A percentile compares a stretch with the other conserved stretches of the same genome.
Evolutionary conservation across 2,329 filamentous ascomycete species (phyloP).

Genomic region (Exserohilum turcica): DNA sequence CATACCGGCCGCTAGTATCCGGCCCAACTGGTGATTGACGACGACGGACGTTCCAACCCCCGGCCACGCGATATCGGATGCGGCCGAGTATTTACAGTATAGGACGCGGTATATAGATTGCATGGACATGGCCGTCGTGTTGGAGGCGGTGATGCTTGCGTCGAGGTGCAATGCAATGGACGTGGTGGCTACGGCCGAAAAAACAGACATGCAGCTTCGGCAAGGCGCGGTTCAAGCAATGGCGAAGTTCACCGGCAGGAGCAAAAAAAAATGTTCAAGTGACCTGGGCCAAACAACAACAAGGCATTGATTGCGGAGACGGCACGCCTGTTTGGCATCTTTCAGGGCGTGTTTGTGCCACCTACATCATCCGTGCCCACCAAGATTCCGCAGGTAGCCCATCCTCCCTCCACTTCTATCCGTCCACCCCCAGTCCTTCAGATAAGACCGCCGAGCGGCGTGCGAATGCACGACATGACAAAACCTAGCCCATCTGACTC

Average conservation of each 20-base stretch:
- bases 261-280: slow-evolving; percentile 23
- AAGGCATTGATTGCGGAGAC: slow-evolving; percentile 21
- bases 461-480: slow-evolving; percentile 9
- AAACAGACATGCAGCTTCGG: slow-evolving; percentile 16
- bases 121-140: slow-evolving; percentile 4
- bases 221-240: slow-evolving; percentile 29
- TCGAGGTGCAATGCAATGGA: neutral
- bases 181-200: neutral
- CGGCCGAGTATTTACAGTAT: neutral
- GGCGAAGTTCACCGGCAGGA: slow-evolving; percentile 18
- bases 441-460: slow-evolving; percentile 6
- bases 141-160: neutral
- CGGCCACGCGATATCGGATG: slow-evolving; percentile 7
- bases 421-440: slow-evolving; percentile 12
- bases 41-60: neutral
- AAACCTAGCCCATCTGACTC: slow-evolving; percentile 1
- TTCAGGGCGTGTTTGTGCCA: slow-evolving; percentile 9
- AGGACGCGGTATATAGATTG: no score
- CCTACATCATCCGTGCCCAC: slow-evolving; percentile 15
- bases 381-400: slow-evolving; percentile 29
- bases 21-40: slow-evolving; percentile 21
- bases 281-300: slow-evolving; percentile 23
- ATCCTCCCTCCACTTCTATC: slow-evolving; percentile 30
- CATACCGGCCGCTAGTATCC: slow-evolving; percentile 32
- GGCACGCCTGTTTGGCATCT: slow-evolving; percentile 11